A percentile compares a stretch with the other conserved stretches of the same genome.
These are phyloP conservation scores for Eryngium alpinum DNA, from an alignment of 140 eudicot species.

Conservation along the genomic window DNA sequence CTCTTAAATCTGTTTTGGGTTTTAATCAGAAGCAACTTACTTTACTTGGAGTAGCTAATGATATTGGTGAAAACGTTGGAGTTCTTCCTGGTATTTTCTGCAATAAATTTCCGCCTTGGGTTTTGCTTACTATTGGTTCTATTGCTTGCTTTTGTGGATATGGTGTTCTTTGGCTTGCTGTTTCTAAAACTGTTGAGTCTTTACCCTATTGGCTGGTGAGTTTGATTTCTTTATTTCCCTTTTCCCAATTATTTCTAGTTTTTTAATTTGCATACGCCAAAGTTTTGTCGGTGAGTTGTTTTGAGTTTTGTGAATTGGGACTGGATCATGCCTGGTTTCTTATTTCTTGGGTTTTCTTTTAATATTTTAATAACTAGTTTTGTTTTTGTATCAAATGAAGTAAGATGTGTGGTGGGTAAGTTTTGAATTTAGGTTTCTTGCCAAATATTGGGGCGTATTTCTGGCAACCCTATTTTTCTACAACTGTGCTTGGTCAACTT, in stretches of 20 bases:
- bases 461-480: background rate
- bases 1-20: conserved; percentile 50
- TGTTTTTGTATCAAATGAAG: background rate
- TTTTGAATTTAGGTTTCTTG: background rate
- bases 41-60: conserved; percentile 55
- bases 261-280: background rate
- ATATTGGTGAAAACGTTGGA: conserved; percentile 52
- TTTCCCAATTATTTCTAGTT: background rate
- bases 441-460: background rate
- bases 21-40: conserved; percentile 49
- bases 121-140: conserved; percentile 36
- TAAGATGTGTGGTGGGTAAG: background rate
- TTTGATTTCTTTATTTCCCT: background rate
- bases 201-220: conserved; percentile 55
- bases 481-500: background rate
- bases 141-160: conserved; percentile 37
- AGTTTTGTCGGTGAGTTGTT: background rate
- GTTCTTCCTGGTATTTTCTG: conserved; percentile 39
- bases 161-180: conserved; percentile 58
- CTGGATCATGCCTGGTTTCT: background rate
- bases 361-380: background rate
- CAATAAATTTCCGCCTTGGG: conserved; percentile 48
- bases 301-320: background rate
- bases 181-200: conserved; percentile 25
- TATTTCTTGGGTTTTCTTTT: background rate